Evolutionary conservation across 129 eudicot genomes (phyloP).

Genomic region (Silybum marianum): DNA sequence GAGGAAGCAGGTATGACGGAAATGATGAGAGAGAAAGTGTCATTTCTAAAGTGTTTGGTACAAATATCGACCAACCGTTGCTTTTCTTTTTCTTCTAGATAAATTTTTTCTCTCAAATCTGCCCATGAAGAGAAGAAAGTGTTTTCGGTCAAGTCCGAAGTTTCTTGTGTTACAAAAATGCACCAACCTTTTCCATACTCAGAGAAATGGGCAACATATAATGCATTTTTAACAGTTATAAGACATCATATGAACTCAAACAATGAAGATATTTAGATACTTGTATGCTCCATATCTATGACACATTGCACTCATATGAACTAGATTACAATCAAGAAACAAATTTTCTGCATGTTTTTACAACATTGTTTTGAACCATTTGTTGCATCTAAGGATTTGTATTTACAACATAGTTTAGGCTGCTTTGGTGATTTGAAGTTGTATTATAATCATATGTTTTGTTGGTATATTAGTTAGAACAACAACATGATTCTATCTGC

Average conservation of each 20-base stretch:
- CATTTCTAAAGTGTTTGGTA: slow-evolving; percentile 3
- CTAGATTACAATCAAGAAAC: background rate
- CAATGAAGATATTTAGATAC: no score
- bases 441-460: background rate
- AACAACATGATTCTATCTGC: no score
- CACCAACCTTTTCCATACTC: background rate
- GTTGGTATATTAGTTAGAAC: background rate
- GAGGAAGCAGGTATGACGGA: background rate
- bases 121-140: no score
- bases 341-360: background rate
- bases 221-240: background rate
- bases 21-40: slow-evolving; percentile 37
- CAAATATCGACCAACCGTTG: no score
- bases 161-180: no score
- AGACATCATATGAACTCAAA: background rate
- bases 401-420: background rate
- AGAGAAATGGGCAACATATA: background rate
- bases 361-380: background rate
- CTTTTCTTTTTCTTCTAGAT: no score
- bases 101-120: no score
- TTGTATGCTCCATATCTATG: background rate
- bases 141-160: no score
- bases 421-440: background rate
- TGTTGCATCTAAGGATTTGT: background rate
- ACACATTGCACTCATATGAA: background rate